A percentile compares a stretch with the other conserved stretches of the same genome.
Conservation (phyloP, 2,329 filamentous ascomycete species). For the Alternaria arborescens region DNA sequence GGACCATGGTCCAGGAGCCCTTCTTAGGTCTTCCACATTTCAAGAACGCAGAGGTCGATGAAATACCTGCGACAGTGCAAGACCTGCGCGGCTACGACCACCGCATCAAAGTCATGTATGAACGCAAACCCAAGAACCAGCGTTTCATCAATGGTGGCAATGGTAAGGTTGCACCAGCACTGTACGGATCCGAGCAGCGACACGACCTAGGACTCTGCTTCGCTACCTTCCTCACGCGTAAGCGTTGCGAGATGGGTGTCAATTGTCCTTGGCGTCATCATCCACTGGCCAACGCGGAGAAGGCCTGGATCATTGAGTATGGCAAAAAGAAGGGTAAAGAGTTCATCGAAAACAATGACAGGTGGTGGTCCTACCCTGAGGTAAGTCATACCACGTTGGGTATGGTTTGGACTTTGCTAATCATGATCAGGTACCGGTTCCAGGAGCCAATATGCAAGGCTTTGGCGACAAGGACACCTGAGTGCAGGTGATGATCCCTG, state of each 20-base stretch:
- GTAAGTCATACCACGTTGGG: not conserved
- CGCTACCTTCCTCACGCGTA: slow-evolving; percentile 17
- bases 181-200: slow-evolving; percentile 11
- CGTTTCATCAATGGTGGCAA: slow-evolving; percentile 10
- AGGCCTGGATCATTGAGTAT: slow-evolving; percentile 12
- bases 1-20: not conserved
- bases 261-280: slow-evolving; percentile 26
- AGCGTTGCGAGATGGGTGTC: slow-evolving; percentile 16
- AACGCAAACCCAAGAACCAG: not conserved
- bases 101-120: not conserved
- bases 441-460: slow-evolving; percentile 10
- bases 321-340: not conserved
- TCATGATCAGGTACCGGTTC: slow-evolving; percentile 6
- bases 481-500: too few species aligned
- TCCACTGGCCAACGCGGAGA: slow-evolving; percentile 12
- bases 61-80: slow-evolving; percentile 6
- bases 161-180: slow-evolving; percentile 11
- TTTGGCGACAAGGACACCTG: not conserved
- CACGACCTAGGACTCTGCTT: slow-evolving; percentile 23
- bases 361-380: slow-evolving; percentile 9
- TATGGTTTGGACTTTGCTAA: not conserved
- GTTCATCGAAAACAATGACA: slow-evolving; percentile 10
- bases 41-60: not conserved
- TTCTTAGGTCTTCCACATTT: not conserved
- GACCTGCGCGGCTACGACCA: slow-evolving; percentile 15